Evolutionary conservation across 1,139 yeast species (phyloP), one percentile per base, ranked within the genome.

Genomic region (Ogataea hybrid): DNA sequence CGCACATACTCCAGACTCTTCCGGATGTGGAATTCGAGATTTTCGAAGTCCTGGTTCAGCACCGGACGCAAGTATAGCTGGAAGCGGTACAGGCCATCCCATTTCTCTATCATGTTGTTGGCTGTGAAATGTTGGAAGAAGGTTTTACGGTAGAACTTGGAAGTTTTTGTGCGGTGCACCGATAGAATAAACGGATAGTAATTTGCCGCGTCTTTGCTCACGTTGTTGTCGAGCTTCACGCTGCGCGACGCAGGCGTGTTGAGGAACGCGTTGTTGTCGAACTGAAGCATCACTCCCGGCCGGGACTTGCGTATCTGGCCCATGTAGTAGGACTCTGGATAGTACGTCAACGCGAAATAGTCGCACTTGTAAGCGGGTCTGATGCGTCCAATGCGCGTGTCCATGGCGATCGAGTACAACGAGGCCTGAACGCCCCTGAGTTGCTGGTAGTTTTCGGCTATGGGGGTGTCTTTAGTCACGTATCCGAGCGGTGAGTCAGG

Each of bases 61-160:
- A 62, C 61, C 0, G 85, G 83, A 4, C 70, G 67, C 11, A 63
- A 51, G 7, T 49, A 44, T 15, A 71, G 56, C 9, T 59, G 53
- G 43, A 75, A 68, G 30, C 67, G 59, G 51, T 74, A 83, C 6
- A 76, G 53, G 0, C 83, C 83, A 51, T 75, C 79, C 23, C 58
- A 64, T 4, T 25, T 16, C 1, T 41, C 12, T 4, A 36, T 32
- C 22, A 42, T 9, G 52, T 31, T 21, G 10, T 34, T 10, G 29
- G 48, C 48, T 5, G 44, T 28, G 35, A 48, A 58, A 2, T 39
- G 23, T 3, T 50, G 39, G 37, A 45, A 45, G 37, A 55, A 47
- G 10, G 53, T 21, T 57, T 53, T 50, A 61, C 71, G 51, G 61
- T 70, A 47, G 63, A 75, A 42, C 64, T 68, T 56, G 65, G 75